These are phyloP conservation scores for Rosa chinensis DNA, from an alignment of 306 rosid species.

Conservation along the genomic window DNA sequence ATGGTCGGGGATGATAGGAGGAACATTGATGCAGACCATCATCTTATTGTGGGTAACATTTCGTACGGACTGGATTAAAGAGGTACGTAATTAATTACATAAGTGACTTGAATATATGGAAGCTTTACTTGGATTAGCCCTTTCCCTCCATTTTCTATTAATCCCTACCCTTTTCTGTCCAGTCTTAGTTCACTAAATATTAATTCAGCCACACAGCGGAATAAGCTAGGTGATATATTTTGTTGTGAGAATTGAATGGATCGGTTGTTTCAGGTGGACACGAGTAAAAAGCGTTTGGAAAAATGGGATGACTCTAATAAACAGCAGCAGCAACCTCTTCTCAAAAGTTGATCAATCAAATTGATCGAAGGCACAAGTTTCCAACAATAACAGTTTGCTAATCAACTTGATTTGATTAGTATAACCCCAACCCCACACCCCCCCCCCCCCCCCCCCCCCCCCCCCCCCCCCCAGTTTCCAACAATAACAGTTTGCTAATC, in stretches of 20 bases:
- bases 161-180: too few species aligned
- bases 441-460: too few species aligned
- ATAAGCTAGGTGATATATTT: neutral
- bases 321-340: constrained; percentile 21
- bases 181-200: too few species aligned
- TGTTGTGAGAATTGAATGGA: neutral
- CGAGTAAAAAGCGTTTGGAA: constrained; percentile 39
- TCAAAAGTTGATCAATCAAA: neutral
- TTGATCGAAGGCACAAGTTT: neutral
- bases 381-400: neutral
- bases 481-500: neutral
- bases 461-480: too few species aligned
- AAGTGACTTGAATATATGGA: neutral
- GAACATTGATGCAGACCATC: constrained; percentile 58
- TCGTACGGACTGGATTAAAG: constrained; percentile 67
- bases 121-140: neutral
- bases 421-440: too few species aligned
- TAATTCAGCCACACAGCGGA: too few species aligned
- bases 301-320: constrained; percentile 36
- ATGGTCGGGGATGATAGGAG: constrained; percentile 90
- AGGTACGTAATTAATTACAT: constrained; percentile 38
- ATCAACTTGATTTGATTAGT: neutral
- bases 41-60: constrained; percentile 60
- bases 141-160: too few species aligned
- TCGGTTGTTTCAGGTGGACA: constrained; percentile 39